Evolutionary conservation across 257 asterid species (phyloP), one percentile per base, ranked within the genome.

Genomic region (Solanum bulbocastanum): DNA sequence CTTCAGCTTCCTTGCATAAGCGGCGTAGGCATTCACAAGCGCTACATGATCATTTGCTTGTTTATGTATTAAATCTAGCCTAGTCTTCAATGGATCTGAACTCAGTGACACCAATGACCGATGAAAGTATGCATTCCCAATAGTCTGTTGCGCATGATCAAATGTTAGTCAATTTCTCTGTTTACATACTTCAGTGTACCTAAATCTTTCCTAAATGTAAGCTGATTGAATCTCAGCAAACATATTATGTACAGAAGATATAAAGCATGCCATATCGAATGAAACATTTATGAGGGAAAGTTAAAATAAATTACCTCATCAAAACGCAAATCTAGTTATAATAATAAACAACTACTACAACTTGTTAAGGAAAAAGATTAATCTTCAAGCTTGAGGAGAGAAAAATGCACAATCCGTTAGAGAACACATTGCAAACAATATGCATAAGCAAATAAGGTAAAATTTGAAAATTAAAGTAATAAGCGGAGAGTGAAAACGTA

Each of bases 1-100:
- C 90, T 97, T 97, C 88, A 97, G 97, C 91, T 94, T 96, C 91
- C 99, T 93, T 9, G 98, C 99, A 85, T 97, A 95, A 12, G 98
- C 92, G 33, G 98, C 93, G 36, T 97, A 97, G 6, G 98, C 98
- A 91, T 96, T 97, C 49, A 96, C 98, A 25, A 97, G 91, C 13
- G 98, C 98, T 72, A 97, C 73, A 81, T 96, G 98, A 91, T 95
- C 98, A 76, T 90, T 92, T n/a, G 98, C 98, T 86, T 96, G 98
- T 84, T 93, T 93, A 81, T 93, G 89, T 88, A 95, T 93, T 93
- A 95, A 90, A 87, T 94, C 97, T 88, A 96, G 86, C 92, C 99
- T 95, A 92, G 96, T 93, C 93, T 94, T 95, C 69, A 94, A 71
- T 33, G 99, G 98, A 93, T 97, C 96, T 1, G 98, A 96, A 86